Percentiles rank a stretch among this genome's conserved stretches.
phyloP scores from a whole-genome alignment of 2,329 filamentous ascomycete species.

The Curvularia lunata region DNA sequence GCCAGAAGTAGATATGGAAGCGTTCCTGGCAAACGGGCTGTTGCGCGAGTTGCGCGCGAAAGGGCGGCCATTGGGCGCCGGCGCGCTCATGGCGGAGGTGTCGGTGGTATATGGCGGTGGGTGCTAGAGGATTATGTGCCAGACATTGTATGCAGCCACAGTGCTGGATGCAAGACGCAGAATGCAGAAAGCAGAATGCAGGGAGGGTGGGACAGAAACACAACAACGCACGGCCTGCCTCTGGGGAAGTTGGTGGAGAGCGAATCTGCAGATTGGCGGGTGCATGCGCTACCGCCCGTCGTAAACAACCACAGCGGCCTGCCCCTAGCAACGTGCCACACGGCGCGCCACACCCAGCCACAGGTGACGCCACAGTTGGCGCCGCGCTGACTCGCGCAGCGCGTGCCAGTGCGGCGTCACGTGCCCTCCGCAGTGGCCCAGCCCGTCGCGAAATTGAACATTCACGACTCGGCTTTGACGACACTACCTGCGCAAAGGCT shows the following conservation, averaged over 20 bases:
- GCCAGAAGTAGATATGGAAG: constrained; percentile 68
- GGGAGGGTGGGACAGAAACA: constrained; percentile 30
- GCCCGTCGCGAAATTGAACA: constrained; percentile 13
- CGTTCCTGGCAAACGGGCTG: constrained; percentile 76
- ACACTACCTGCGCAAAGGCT: neutral
- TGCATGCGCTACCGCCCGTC: constrained; percentile 17
- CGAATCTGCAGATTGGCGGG: constrained; percentile 21
- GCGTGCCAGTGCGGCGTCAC: constrained; percentile 8
- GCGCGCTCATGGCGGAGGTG: constrained; percentile 57
- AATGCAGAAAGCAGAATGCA: constrained; percentile 9
- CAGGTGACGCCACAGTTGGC: neutral
- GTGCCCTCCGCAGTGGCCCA: constrained; percentile 10
- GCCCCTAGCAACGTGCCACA: constrained; percentile 18
- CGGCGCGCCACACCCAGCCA: no score
- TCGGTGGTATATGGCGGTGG: constrained; percentile 24
- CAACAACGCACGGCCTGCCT: constrained; percentile 29
- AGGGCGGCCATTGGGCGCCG: constrained; percentile 67
- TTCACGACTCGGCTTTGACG: neutral
- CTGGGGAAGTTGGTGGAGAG: constrained; percentile 17
- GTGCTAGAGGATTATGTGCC: constrained; percentile 31
- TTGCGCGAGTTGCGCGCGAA: constrained; percentile 68
- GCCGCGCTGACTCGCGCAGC: constrained; percentile 3
- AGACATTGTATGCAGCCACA: constrained; percentile 31
- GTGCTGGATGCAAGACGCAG: neutral
- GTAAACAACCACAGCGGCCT: constrained; percentile 19